Base-by-base conservation (phyloP, 164 flowering plant genomes). In the Umbilicus rupestris region DNA sequence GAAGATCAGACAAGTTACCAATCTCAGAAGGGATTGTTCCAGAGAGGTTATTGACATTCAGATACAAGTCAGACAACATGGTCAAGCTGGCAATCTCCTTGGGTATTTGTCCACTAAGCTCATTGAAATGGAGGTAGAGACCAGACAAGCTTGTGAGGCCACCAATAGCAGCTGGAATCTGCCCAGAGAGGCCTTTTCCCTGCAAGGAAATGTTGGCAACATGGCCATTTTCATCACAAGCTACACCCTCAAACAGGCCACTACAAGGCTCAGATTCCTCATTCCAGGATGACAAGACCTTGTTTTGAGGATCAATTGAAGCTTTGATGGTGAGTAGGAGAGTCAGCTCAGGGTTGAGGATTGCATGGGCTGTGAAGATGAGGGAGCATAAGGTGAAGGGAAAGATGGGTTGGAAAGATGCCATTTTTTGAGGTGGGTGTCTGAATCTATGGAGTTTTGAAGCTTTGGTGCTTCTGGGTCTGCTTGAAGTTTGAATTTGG, bases 201-300 rank as follows among this genome's bases (percentile, higher is more conserved):
- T 86, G 92, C 63, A 93, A 70, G 9, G 98, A 85, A 44, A 93
- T 88, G 74, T 93, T 93, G 3, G 86, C 85, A 1, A 93, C 97
- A 22, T 68, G 80, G 10, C 94, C 89, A 29, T 50, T 63, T 65
- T 82, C 96, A 64, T 90, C 73, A 71, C 98, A 93, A 6, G 90
- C 94, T 35, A 91, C 82, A 28, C 97, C 99, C 62, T 81, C 93
- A 62, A 89, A 94, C 4, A 78, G 65, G 8, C 79, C 92, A 68
- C 77, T 57, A 62, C 99, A 91, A 0, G 90, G 94, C 65, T 84
- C 78, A 7, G 66, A 49, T 35, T 63, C 46, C 2, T 71, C 70
- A 0, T 76, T 68, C 99, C 99, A 94, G 16, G 99, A 88, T 22
- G 89, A 68, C 20, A 94, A 80, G 68, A 77, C 62, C 52, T 69